Evolutionary conservation across 2,329 filamentous ascomycete genomes (phyloP).

Genomic region (Scytalidium lignicola): DNA sequence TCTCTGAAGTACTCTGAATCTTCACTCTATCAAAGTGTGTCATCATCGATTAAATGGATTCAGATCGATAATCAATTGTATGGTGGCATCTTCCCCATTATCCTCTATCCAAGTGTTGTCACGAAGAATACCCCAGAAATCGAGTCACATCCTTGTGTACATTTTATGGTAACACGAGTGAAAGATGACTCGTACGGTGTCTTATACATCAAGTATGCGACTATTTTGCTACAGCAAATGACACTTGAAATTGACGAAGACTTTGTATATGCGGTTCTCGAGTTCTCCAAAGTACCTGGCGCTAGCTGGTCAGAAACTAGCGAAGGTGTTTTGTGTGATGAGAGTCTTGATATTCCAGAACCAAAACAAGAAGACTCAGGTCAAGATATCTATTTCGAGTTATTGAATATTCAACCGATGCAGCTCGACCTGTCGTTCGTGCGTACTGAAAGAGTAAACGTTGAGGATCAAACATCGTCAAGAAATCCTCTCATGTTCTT

Average conservation of each 20-base stretch:
- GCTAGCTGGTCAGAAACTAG: constrained; percentile 76
- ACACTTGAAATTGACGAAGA: constrained; percentile 96
- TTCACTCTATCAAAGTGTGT: constrained; percentile 86
- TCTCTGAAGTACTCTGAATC: constrained; percentile 90
- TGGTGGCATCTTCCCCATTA: constrained; percentile 94
- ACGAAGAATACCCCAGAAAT: constrained; percentile 96
- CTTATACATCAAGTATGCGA: constrained; percentile 97
- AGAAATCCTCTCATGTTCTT: constrained; percentile 98
- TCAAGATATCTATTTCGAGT: constrained; percentile 96
- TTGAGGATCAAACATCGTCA: constrained; percentile 86
- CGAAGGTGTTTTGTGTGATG: constrained; percentile 81
- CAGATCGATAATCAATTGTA: constrained; percentile 99
- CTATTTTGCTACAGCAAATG: constrained; percentile 92
- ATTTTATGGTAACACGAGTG: constrained; percentile 84
- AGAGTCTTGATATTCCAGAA: constrained; percentile 85
- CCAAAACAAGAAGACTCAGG: constrained; percentile 78
- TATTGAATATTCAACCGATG: constrained; percentile 96
- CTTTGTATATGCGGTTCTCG: constrained; percentile 92
- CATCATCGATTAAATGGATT: constrained; percentile 93
- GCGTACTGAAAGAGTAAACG: constrained; percentile 92
- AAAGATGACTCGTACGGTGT: constrained; percentile 99
- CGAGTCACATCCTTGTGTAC: constrained; percentile 90
- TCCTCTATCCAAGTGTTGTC: constrained; percentile 95
- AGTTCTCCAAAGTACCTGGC: constrained; percentile 90
- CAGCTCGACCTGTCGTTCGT: constrained; percentile 97